phyloP scores from a whole-genome alignment of 129 eudicot species.

The Lactuca sativa region DNA sequence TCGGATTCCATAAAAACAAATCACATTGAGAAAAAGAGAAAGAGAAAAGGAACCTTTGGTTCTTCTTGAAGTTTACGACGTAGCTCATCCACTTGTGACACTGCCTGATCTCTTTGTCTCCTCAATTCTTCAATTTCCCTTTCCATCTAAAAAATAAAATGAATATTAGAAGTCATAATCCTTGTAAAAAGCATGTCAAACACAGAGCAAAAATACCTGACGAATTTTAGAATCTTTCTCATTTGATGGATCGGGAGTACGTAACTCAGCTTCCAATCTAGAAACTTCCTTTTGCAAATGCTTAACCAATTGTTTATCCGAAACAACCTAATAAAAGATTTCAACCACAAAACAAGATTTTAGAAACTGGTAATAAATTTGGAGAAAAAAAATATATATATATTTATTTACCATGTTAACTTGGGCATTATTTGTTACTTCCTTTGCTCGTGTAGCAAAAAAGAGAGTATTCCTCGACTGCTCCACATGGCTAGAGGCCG shows the following conservation, averaged over 20 bases:
- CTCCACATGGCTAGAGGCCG: conserved; percentile 90
- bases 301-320: conserved; percentile 90
- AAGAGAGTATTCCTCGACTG: conserved; percentile 87
- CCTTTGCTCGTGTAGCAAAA: conserved; percentile 97
- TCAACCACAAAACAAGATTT: conserved; percentile 2
- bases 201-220: conserved; percentile 35
- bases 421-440: conserved; percentile 96
- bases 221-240: conserved; percentile 77
- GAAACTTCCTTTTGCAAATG: conserved; percentile 98
- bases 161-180: neutral
- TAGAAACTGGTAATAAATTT: neutral
- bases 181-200: no score
- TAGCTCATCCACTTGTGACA: conserved; percentile 73
- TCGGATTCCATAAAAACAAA: no score
- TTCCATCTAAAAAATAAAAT: conserved; percentile 61
- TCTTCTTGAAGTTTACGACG: conserved; percentile 77
- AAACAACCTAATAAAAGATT: conserved; percentile 60
- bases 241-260: conserved; percentile 77
- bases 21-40: neutral
- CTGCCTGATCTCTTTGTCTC: conserved; percentile 88
- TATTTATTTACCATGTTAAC: conserved; percentile 76
- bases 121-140: conserved; percentile 87
- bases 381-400: conserved; percentile 3
- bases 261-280: conserved; percentile 82
- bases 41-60: conserved; percentile 38